Conservation (phyloP, 148 eudicot species). For the Agrostemma githago region DNA sequence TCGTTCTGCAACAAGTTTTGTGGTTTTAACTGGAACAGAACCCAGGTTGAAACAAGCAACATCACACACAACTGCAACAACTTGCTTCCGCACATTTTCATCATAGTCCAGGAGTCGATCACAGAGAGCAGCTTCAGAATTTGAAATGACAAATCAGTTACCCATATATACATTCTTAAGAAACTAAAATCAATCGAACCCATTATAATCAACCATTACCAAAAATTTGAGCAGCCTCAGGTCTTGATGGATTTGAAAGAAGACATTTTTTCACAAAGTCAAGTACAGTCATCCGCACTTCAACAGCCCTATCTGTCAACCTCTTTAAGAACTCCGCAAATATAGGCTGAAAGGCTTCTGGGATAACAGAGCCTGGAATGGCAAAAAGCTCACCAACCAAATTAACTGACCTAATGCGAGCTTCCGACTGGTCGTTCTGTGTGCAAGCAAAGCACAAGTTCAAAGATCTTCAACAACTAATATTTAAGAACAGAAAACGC, state of each 20-base stretch:
- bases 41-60: slow-evolving; percentile 61
- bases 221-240: slow-evolving; percentile 77
- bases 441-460: slow-evolving; percentile 4
- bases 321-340: slow-evolving; percentile 89
- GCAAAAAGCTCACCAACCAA: slow-evolving; percentile 93
- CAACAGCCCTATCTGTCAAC: slow-evolving; percentile 75
- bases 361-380: slow-evolving; percentile 55
- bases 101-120: slow-evolving; percentile 96
- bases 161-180: neutral
- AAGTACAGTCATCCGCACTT: slow-evolving; percentile 82
- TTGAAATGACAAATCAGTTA: slow-evolving; percentile 9
- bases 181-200: slow-evolving; percentile 9
- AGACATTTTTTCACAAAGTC: slow-evolving; percentile 73
- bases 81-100: slow-evolving; percentile 91
- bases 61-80: slow-evolving; percentile 82
- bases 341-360: slow-evolving; percentile 68
- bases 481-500: neutral
- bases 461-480: slow-evolving; percentile 5
- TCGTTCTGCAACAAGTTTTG: slow-evolving; percentile 83
- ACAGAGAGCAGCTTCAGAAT: slow-evolving; percentile 64
- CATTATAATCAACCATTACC: slow-evolving; percentile 39
- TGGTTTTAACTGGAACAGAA: slow-evolving; percentile 66
- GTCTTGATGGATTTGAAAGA: slow-evolving; percentile 59
- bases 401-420: slow-evolving; percentile 70
- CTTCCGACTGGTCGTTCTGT: slow-evolving; percentile 80